A percentile compares a stretch with the other conserved stretches of the same genome.
phyloP scores from a whole-genome alignment of 225 moss, liverwort and hornwort genomes.

The Rhytidiadelphus loreus region DNA sequence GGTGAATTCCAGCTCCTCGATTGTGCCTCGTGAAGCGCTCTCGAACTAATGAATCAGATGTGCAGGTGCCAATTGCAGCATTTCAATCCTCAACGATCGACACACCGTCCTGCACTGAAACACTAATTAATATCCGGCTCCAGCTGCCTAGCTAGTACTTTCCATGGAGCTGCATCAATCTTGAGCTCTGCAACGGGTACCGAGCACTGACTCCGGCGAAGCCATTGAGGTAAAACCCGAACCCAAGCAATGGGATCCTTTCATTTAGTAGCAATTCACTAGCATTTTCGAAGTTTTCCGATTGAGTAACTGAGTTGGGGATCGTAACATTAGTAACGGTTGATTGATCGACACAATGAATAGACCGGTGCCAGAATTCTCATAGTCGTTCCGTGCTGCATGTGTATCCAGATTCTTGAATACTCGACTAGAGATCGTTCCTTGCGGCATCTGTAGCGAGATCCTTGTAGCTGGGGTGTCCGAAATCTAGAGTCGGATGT shows the following conservation, averaged over 20 bases:
- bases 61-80: neutral
- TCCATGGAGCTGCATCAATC: neutral
- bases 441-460: neutral
- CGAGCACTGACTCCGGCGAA: neutral
- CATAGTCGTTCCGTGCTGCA: neutral
- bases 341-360: neutral
- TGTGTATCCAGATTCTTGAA: neutral
- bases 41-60: neutral
- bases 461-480: neutral
- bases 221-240: neutral
- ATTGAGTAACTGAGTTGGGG: neutral
- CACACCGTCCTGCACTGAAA: neutral
- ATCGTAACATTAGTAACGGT: neutral
- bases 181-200: neutral
- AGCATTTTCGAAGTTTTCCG: neutral
- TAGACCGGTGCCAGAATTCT: neutral
- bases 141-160: neutral
- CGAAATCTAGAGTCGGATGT: neutral
- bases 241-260: neutral
- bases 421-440: neutral
- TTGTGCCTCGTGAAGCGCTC: neutral
- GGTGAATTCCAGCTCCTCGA: neutral
- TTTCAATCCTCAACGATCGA: neutral
- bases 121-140: too few relatives aligned
- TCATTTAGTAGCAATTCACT: neutral